Evolutionary conservation across 805 yeast genomes (phyloP).

Genomic region (Wickerhamiella vanderwaltii): DNA sequence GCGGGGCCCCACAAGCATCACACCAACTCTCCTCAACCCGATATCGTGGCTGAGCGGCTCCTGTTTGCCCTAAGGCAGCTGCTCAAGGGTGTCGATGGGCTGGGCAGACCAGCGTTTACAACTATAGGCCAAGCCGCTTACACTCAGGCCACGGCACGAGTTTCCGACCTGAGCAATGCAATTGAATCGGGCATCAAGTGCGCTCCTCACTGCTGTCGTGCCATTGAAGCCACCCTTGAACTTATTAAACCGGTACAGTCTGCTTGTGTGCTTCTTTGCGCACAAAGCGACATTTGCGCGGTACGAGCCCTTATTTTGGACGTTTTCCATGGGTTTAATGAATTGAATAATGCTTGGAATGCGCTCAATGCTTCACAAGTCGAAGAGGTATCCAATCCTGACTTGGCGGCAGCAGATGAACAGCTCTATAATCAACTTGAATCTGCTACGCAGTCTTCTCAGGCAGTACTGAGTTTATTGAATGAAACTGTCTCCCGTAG

Average conservation of each 20-base stretch:
- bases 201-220: constrained; percentile 1
- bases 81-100: background rate
- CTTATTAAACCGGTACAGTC: constrained; percentile 4
- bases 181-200: constrained; percentile 8
- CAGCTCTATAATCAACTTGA: constrained; percentile 53
- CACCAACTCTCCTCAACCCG: background rate
- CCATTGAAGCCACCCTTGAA: constrained; percentile 3
- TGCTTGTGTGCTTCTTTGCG: background rate
- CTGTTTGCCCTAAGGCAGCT: constrained; percentile 8
- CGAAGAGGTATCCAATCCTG: constrained; percentile 20
- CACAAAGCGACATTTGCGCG: constrained; percentile 34
- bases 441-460: constrained; percentile 42
- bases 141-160: constrained; percentile 1
- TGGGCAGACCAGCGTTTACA: background rate
- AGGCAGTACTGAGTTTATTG: constrained; percentile 18
- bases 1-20: background rate
- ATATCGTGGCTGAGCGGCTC: constrained; percentile 5
- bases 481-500: constrained; percentile 20
- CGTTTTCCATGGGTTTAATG: constrained; percentile 50
- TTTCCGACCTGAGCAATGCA: constrained; percentile 2
- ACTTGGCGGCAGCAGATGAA: constrained; percentile 43
- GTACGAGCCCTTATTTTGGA: constrained; percentile 52
- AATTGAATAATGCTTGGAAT: constrained; percentile 53
- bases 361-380: constrained; percentile 10
- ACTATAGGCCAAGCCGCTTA: background rate